Conservation (phyloP, 805 yeast species). For the Candida ovalis region DNA sequence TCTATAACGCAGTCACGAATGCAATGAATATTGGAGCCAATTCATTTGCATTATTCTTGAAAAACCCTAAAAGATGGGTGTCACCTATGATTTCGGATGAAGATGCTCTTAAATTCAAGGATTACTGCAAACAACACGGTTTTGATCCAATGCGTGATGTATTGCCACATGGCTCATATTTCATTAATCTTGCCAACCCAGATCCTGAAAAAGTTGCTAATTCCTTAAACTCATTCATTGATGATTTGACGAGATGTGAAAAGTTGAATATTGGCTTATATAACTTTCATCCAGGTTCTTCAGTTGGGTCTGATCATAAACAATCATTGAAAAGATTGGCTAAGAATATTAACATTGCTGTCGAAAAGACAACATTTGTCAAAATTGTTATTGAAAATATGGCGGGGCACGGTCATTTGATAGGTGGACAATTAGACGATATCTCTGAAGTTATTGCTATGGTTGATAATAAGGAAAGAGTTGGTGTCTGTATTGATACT, state of each 20-base stretch:
- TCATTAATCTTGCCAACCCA: constrained; percentile 90
- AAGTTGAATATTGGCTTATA: constrained; percentile 77
- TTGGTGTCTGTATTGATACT: constrained; percentile 96
- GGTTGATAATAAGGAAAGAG: constrained; percentile 75
- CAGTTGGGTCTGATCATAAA: constrained; percentile 62
- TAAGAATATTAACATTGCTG: constrained; percentile 72
- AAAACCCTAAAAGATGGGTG: constrained; percentile 88
- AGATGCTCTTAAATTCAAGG: constrained; percentile 64
- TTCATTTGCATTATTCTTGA: constrained; percentile 85
- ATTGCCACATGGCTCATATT: constrained; percentile 92
- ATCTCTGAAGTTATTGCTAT: constrained; percentile 66
- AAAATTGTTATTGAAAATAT: constrained; percentile 91
- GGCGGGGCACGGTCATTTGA: constrained; percentile 95
- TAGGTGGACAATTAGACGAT: constrained; percentile 80
- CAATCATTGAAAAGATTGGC: constrained; percentile 71
- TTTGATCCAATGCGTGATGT: constrained; percentile 76
- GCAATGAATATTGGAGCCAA: constrained; percentile 58
- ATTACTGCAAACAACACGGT: constrained; percentile 55
- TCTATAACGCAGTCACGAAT: constrained; percentile 34
- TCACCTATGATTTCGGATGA: constrained; percentile 69
- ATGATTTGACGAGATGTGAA: constrained; percentile 87
- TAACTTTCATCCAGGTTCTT: constrained; percentile 92
- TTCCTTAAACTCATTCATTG: constrained; percentile 74
- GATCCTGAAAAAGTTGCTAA: constrained; percentile 73
- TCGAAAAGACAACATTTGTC: constrained; percentile 68